Evolutionary conservation across 345 rosid genomes (phyloP), one percentile per base, ranked within the genome.

Genomic region (Eucalyptus erythrocorys): DNA sequence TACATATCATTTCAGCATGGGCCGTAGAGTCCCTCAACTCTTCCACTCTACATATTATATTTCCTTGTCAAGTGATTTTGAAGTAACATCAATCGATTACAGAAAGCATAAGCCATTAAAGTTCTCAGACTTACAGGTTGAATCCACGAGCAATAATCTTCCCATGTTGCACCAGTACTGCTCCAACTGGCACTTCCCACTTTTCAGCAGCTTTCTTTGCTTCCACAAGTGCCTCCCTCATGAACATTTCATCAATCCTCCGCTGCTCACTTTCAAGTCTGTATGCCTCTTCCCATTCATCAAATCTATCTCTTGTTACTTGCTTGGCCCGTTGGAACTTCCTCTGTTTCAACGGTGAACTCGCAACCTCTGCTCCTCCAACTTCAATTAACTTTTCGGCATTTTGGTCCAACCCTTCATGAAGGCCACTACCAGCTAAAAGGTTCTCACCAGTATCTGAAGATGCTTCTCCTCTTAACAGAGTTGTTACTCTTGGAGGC

Each of bases 111-210:
- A 43, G 84, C 40, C 49, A 91, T 87, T 50, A 91, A 79, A 53
- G 61, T 61, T 43, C 42, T 55, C 66, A 43, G 59, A 71, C 98
- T 93, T 92, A 98, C 99, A 98, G 91, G 92, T 97, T 98, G 92
- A 89, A 92, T 61, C 99, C 99, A 66, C 99, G 98, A 81, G 99
- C 97, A 81, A 98, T 93, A 42, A 98, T 95, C 92, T 95, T 95
- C 89, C 99, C 99, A 43, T 94, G 92, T 87, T 96, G 98, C 88
- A 98, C 99, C 88, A 98, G 92, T 81, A 98, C 98, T 61, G 99
- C 99, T 61, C 99, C 99, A 32, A 97, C 98, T 86, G 99, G 99
- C 80, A 98, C 99, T 91, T 98, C 99, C 99, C 99, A 98, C 27
- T 93, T 89, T 93, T 98, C 99, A 88, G 96, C 98, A 86, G 99